Evolutionary conservation across 306 rosid genomes (phyloP), one percentile per base, ranked within the genome.

Genomic region (Sicyos baderoa): DNA sequence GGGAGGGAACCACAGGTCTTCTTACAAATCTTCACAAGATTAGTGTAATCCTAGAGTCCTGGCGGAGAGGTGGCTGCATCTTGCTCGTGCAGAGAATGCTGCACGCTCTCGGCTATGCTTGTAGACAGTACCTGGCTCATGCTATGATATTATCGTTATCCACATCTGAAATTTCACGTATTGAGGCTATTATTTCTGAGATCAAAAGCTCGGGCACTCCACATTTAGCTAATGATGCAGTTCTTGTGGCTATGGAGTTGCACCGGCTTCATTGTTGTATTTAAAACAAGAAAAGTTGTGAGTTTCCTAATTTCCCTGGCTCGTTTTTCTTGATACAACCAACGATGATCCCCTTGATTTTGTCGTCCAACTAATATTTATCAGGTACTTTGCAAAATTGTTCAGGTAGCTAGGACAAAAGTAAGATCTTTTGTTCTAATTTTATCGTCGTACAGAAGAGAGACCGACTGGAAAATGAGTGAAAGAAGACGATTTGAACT

Each of bases 111-210:
- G 97, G 94, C 58, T 89, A 88, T 81, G 88, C 97, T 74, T 93
- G 94, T 80, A 83, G 86, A 84, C 99, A 88, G 48, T 88, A 84
- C 86, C 66, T 90, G 51, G 73, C 82, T 69, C 89, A 88, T 45
- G 96, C 97, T 22, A 90, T 93, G 97, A 93, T 93, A 72, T 67
- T 93, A 71, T 93, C 99, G 4, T 83, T 93, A 60, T 89, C 97
- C 32, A 78, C 72, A 47, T 82, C 88, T 5, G 97, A 90, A 74
- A 84, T 93, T 72, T 84, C 91, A 70, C 87, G 87, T 79, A 84
- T 84, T 66, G 91, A 90, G 82, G 80, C 69, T 57, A 81, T 84
- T 50, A 80, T 93, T 77, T 81, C 89, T 62, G 97, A 93, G 67
- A 84, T 93, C 54, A 93, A 82, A 66, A 75, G 81, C 72, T 93